These are phyloP conservation scores for Exophiala dermatitidis DNA, from an alignment of 2,329 filamentous ascomycete genomes.

Conservation along the genomic window DNA sequence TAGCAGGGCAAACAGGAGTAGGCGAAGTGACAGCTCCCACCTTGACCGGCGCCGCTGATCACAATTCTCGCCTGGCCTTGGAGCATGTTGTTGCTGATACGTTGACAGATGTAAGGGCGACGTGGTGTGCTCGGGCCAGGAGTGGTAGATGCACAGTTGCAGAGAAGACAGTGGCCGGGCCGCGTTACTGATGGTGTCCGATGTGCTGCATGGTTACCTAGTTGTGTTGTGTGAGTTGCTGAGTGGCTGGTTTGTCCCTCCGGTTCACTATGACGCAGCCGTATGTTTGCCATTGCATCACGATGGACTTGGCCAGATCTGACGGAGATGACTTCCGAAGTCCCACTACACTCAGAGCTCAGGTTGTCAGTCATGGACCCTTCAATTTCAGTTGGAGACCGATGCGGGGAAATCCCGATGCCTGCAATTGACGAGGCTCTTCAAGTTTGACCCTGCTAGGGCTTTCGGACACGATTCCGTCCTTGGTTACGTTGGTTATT, in stretches of 20 bases:
- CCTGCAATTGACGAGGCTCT: too few species aligned
- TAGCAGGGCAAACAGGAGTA: neutral
- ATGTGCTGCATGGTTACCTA: neutral
- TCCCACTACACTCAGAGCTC: too few species aligned
- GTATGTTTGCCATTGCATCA: neutral
- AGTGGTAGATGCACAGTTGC: too few species aligned
- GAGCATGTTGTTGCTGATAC: constrained; percentile 8
- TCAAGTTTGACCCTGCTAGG: too few species aligned
- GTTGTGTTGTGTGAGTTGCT: neutral
- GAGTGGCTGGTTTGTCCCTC: neutral
- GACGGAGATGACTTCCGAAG: too few species aligned
- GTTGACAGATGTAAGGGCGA: neutral
- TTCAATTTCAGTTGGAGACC: too few species aligned
- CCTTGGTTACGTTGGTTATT: too few species aligned
- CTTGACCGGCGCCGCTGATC: constrained; percentile 21
- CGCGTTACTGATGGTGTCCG: neutral
- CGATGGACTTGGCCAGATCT: neutral
- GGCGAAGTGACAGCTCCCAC: constrained; percentile 2
- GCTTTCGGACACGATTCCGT: too few species aligned
- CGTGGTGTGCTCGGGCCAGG: neutral
- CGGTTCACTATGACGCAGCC: neutral
- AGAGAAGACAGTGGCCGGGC: too few species aligned
- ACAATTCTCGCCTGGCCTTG: constrained; percentile 14
- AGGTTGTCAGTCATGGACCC: too few species aligned
- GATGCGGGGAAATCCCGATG: too few species aligned